phyloP scores from a whole-genome alignment of 805 yeast genomes.

The Candida broadrunensis region DNA sequence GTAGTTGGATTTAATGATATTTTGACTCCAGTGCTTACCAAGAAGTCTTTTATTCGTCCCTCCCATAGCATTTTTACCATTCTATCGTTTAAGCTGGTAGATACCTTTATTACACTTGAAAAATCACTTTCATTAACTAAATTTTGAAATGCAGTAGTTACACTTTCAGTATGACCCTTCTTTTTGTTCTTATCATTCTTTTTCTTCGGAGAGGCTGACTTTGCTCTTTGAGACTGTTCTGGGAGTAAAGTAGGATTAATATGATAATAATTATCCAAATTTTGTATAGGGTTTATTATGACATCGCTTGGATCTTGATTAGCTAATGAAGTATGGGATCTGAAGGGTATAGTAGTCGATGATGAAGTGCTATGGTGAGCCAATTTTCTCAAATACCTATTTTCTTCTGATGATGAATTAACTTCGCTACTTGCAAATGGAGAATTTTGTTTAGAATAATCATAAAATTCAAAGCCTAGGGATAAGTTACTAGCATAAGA shows the following conservation, averaged over 20 bases:
- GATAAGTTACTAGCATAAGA: conserved; percentile 87
- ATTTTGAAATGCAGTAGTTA: conserved; percentile 49
- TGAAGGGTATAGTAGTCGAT: background rate
- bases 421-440: conserved; percentile 5
- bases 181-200: conserved; percentile 2
- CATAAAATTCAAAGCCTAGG: conserved; percentile 84
- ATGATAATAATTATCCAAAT: conserved; percentile 21
- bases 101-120: conserved; percentile 68
- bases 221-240: background rate
- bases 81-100: conserved; percentile 65
- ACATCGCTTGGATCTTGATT: conserved; percentile 1
- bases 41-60: conserved; percentile 76
- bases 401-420: conserved; percentile 2
- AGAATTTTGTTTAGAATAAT: conserved; percentile 25
- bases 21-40: conserved; percentile 71
- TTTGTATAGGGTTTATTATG: conserved; percentile 22
- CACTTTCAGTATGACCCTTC: conserved; percentile 31
- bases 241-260: conserved; percentile 23
- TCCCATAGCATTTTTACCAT: conserved; percentile 77
- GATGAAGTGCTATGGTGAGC: background rate
- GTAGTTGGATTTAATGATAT: conserved; percentile 37
- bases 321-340: background rate
- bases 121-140: conserved; percentile 53
- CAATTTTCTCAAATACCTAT: background rate
- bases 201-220: conserved; percentile 7